phyloP scores from a whole-genome alignment of 2,329 filamentous ascomycete species.

The Paecilomyces niveus region DNA sequence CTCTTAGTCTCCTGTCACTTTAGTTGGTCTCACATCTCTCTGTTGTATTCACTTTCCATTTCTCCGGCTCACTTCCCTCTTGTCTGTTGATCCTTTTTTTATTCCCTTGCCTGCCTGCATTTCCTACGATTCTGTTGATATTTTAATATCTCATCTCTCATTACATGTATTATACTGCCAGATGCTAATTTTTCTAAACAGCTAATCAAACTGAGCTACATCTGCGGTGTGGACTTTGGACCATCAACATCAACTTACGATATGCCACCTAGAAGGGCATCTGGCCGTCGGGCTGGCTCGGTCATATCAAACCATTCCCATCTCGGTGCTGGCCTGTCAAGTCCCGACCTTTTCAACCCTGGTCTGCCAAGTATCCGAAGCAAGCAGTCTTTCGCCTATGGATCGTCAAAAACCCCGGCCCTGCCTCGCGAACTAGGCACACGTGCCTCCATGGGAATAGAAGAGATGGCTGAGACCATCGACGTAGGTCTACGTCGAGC shows the following conservation, averaged over 20 bases:
- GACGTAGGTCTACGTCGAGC: slow-evolving; percentile 21
- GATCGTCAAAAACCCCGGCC: slow-evolving; percentile 26
- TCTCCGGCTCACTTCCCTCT: background rate
- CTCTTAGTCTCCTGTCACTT: background rate
- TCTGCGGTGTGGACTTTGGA: background rate
- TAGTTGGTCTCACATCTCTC: background rate
- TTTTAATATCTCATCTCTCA: background rate
- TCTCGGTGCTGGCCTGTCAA: slow-evolving; percentile 5
- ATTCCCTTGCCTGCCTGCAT: background rate
- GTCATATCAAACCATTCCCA: slow-evolving; percentile 6
- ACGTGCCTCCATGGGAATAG: slow-evolving; percentile 20
- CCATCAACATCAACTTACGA: background rate
- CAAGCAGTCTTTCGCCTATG: slow-evolving; percentile 35
- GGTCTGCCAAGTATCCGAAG: slow-evolving; percentile 30
- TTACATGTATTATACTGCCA: background rate
- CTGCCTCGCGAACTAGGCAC: slow-evolving; percentile 28
- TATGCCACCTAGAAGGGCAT: slow-evolving; percentile 17
- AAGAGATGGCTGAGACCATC: slow-evolving; percentile 26
- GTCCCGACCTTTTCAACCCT: slow-evolving; percentile 17
- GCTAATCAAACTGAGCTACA: background rate
- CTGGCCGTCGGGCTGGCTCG: slow-evolving; percentile 11
- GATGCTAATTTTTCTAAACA: background rate
- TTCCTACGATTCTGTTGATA: background rate
- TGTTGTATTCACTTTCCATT: background rate
- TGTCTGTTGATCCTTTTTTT: background rate